These are phyloP conservation scores for Rhinocladiella similis DNA, from an alignment of 2,329 filamentous ascomycete genomes.

Conservation along the genomic window DNA sequence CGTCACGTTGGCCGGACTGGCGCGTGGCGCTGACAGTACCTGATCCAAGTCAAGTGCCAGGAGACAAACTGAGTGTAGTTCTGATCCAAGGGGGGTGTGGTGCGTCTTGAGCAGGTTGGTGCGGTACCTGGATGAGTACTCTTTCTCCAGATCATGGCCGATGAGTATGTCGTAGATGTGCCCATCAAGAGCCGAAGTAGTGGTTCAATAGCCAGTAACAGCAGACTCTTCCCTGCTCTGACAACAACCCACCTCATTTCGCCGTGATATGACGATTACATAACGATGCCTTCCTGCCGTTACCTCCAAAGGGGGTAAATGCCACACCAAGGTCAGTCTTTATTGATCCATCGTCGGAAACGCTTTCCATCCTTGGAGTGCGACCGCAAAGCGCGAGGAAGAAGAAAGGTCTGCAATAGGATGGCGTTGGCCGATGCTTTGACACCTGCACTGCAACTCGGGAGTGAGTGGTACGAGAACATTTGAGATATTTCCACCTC, in stretches of 20 bases:
- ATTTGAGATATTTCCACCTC: too few relatives aligned
- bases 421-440: too few relatives aligned
- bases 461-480: too few relatives aligned
- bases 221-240: neutral
- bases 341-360: too few relatives aligned
- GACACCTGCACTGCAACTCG: too few relatives aligned
- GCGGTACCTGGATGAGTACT: neutral
- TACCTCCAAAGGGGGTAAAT: neutral
- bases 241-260: constrained; percentile 6
- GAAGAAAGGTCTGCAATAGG: too few relatives aligned
- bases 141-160: neutral
- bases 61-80: neutral
- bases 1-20: neutral
- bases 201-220: neutral
- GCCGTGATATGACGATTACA: constrained; percentile 2
- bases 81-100: neutral
- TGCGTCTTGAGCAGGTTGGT: neutral
- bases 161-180: neutral
- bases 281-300: constrained; percentile 9
- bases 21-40: constrained; percentile 14
- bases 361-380: too few relatives aligned
- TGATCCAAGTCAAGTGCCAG: neutral
- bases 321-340: neutral
- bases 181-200: neutral
- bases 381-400: too few relatives aligned